Evolutionary conservation across 768 basidiomycete species (phyloP).

Genomic region (Psilocybe subaeruginosa): DNA sequence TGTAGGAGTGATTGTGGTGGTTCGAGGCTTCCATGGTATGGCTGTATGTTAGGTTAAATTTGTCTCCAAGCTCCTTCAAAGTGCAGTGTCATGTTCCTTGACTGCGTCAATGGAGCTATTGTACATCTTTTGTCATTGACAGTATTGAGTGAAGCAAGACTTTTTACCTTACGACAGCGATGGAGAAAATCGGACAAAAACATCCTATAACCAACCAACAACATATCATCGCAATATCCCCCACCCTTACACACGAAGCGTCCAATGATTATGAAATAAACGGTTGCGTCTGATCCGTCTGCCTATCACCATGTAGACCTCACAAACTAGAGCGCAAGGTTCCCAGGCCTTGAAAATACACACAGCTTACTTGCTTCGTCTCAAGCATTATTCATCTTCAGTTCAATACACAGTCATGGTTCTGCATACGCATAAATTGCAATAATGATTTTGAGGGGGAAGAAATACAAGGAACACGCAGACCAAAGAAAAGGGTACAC

Average conservation of each 20-base stretch:
- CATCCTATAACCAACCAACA: too few relatives aligned
- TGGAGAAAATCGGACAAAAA: slow-evolving; percentile 15
- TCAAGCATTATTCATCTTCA: background rate
- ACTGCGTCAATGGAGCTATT: slow-evolving; percentile 46
- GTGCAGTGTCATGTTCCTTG: slow-evolving; percentile 42
- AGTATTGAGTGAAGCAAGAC: background rate
- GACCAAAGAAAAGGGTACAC: slow-evolving; percentile 13
- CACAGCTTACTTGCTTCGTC: background rate
- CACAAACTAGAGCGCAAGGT: background rate
- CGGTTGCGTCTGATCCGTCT: slow-evolving; percentile 8
- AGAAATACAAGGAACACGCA: slow-evolving; percentile 22
- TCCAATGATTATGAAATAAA: background rate
- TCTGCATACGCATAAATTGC: slow-evolving; percentile 27
- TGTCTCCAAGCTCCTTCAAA: slow-evolving; percentile 49
- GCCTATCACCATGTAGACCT: background rate
- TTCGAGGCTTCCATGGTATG: slow-evolving; percentile 53
- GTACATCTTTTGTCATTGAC: slow-evolving; percentile 8
- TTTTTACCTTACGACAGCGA: slow-evolving; percentile 57
- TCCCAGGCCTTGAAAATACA: background rate
- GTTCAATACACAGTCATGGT: slow-evolving; percentile 1
- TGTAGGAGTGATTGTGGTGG: slow-evolving; percentile 69
- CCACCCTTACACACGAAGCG: background rate
- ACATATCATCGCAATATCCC: too few relatives aligned
- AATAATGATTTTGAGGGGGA: slow-evolving; percentile 27
- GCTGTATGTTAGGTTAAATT: slow-evolving; percentile 60